Conservation (phyloP, 208 protist genomes). For the Leishmania mexicana region DNA sequence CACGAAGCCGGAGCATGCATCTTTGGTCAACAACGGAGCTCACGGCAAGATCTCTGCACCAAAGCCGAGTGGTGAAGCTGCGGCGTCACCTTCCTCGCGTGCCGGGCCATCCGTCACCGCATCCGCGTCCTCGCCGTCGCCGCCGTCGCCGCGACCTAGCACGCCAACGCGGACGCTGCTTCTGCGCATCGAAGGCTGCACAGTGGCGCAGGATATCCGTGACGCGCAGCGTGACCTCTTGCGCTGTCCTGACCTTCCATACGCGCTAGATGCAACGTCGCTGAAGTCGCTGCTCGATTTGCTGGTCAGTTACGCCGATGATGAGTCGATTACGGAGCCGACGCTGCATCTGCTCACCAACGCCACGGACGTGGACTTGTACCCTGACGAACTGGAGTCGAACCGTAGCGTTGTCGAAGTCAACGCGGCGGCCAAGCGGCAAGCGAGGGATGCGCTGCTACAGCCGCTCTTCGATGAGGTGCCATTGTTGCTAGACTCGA, state of each 20-base stretch:
- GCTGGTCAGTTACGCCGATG: slow-evolving; percentile 37
- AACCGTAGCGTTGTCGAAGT: slow-evolving; percentile 16
- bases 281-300: slow-evolving; percentile 46
- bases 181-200: slow-evolving; percentile 75
- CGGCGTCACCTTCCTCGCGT: not conserved
- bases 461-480: slow-evolving; percentile 47
- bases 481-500: slow-evolving; percentile 47
- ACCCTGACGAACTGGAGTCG: slow-evolving; percentile 37
- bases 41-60: not conserved
- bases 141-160: slow-evolving; percentile 10
- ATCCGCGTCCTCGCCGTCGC: not conserved
- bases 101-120: not conserved
- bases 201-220: slow-evolving; percentile 79
- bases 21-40: not conserved
- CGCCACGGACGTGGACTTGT: slow-evolving; percentile 54
- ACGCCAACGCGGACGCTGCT: slow-evolving; percentile 62
- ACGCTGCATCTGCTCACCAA: slow-evolving; percentile 54
- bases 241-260: slow-evolving; percentile 55
- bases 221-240: slow-evolving; percentile 68
- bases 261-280: slow-evolving; percentile 48
- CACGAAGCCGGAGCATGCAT: not conserved
- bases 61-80: not conserved
- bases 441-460: slow-evolving; percentile 57
- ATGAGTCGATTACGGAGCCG: slow-evolving; percentile 32
- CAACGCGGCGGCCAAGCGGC: slow-evolving; percentile 42